Evolutionary conservation across 129 eudicot genomes (phyloP).

Genomic region (Arctium lappa): DNA sequence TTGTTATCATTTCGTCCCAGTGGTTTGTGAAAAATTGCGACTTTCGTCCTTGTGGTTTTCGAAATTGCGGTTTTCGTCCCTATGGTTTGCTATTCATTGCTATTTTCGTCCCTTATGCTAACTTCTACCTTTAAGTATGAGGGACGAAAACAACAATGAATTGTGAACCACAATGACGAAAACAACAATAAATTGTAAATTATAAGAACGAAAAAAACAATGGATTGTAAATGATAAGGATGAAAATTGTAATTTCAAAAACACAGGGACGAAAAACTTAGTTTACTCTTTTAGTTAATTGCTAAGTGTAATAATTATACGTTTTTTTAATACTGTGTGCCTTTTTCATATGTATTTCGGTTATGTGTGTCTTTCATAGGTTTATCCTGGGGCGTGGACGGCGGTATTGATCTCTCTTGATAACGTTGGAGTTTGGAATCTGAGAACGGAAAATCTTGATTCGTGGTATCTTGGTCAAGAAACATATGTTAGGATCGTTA

Average conservation of each 20-base stretch:
- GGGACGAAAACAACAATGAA: not conserved
- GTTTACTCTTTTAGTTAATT: not conserved
- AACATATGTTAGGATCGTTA: slow-evolving; percentile 44
- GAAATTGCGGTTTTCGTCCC: not conserved
- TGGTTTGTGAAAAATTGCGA: not conserved
- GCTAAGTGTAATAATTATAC: not conserved
- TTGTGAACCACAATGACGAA: not conserved
- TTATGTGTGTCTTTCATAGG: slow-evolving; percentile 16
- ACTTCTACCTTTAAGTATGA: not conserved
- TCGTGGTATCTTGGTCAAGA: slow-evolving; percentile 62
- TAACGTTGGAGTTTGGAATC: slow-evolving; percentile 49
- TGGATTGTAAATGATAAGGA: not conserved
- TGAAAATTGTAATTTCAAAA: not conserved
- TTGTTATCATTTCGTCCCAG: not conserved
- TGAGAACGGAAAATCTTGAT: slow-evolving; percentile 56
- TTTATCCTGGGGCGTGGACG: slow-evolving; percentile 40
- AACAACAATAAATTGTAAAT: not conserved
- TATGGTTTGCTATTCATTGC: not conserved
- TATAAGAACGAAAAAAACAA: not conserved
- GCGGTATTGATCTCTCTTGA: slow-evolving; percentile 40
- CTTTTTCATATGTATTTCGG: no score
- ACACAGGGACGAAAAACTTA: not conserved
- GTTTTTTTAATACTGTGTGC: not conserved
- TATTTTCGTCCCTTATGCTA: not conserved
- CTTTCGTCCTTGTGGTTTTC: not conserved